Evolutionary conservation across 495 filamentous ascomycete genomes (phyloP), one percentile per base, ranked within the genome.

Genomic region (Talaromyces proteolyticus): DNA sequence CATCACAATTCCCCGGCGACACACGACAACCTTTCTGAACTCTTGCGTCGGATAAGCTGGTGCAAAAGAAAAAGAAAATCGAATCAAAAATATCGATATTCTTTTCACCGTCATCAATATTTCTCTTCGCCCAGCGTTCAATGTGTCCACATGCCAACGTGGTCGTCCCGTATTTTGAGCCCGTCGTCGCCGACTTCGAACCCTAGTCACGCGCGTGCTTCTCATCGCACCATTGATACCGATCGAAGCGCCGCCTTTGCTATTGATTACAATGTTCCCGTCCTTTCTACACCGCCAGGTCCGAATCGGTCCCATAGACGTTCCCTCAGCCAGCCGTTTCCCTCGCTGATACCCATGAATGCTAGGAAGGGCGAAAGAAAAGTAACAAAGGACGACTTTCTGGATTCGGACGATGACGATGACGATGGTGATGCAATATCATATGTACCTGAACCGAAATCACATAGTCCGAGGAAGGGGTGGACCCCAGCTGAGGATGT

Each of bases 301-400:
- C 56, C 53, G 49, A 60, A 57, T 42, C 69, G 64, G 50, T 60
- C 72, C 42, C 86, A 91, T 65, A 66, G 71, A 14, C 85, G 87
- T 44, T 88, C 87, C 39, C 78, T 85, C 72, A 91, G 87, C 63
- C 84, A 91, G 53, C 84, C 86, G 5, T 87, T 89, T 52, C 79
- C 84, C 3, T 82, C 82, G 6, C 57, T 83, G 22, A 82, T 88
- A 56, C 71, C 77, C 14, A 69, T 64, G 6, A 53, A 55, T 51
- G 62, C 67, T 47, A 84, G 77, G 65, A 81, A 78, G 55, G 57
- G 69, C n/a, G 67, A 69, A n/a, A 66, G 59, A 53, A 42, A 50
- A 14, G 42, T 55, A 10, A 47, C 54, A 20, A 69, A 66, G 44
- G 45, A 62, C 34, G 55, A 64, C 36, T 59, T 55, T 26, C 56